phyloP scores from a whole-genome alignment of 495 filamentous ascomycete species.

The Hypoxylon intermedium region DNA sequence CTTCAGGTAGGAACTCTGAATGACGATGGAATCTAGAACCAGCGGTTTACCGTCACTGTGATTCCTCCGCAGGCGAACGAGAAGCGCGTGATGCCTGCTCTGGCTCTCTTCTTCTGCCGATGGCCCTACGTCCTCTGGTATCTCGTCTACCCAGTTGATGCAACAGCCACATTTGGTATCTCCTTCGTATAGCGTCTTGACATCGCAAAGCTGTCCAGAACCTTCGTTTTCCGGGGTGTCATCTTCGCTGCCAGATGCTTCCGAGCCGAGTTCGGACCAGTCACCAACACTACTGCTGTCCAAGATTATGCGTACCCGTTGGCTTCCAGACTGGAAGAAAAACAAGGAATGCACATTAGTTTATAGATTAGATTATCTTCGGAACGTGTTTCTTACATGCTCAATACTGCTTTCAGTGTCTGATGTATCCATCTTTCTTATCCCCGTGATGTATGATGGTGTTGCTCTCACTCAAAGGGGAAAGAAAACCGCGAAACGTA shows the following conservation, averaged over 20 bases:
- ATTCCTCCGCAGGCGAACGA: conserved; percentile 19
- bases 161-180: conserved; percentile 41
- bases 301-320: not conserved
- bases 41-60: conserved; percentile 18
- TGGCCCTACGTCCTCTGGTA: conserved; percentile 28
- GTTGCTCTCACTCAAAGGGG: not conserved
- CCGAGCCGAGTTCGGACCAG: conserved; percentile 13
- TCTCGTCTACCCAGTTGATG: conserved; percentile 43
- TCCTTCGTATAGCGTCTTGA: conserved; percentile 42
- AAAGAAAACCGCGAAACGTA: not conserved
- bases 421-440: not conserved
- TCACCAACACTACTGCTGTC: conserved; percentile 5
- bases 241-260: conserved; percentile 11
- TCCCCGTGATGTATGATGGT: not conserved
- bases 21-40: conserved; percentile 53
- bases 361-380: not conserved
- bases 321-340: not conserved
- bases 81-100: conserved; percentile 18
- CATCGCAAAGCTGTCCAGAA: conserved; percentile 16
- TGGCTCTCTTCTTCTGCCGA: conserved; percentile 21
- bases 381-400: conserved; percentile 6
- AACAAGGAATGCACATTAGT: not conserved
- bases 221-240: not conserved
- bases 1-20: conserved; percentile 71
- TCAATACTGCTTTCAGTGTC: not conserved